Evolutionary conservation across 208 protist species (phyloP), one percentile per base, ranked within the genome.

Genomic region (Herpetomonas samuelpessoai): DNA sequence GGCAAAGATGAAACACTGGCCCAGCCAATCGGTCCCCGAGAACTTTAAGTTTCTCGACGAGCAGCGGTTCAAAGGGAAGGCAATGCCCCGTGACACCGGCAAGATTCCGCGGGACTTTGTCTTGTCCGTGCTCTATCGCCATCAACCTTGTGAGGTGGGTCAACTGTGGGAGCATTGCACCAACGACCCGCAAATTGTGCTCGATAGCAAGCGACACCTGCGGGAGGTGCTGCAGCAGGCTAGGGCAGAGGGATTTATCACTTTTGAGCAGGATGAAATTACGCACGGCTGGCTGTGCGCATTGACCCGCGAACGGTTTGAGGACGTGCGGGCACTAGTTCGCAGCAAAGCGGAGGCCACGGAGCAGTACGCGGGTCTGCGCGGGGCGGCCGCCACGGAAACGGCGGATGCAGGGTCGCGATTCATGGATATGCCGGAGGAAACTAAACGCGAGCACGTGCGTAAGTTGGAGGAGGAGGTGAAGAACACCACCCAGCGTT

Each of bases 161-260:
- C 55, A 74, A 2, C 76, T 96, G 19, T 96, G 91, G 91, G 73
- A 86, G 64, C 52, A 81, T 44, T 96, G 91, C 76, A 79, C 74
- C 28, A 60, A 62, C 16, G 91, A 94, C 60, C 79, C 91, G 14
- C 77, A 79, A 48, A 89, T 84, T 30, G 87, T 94, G n/a, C 80
- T 96, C 0, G 91, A 96, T 62, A 94, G 87, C 72, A 93, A 93
- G 66, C 65, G 80, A n/a, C 91, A 96, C 62, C 82, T 96, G 56
- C 87, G 91, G 41, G 77, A 88, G 30, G 91, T 96, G 29, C 74
- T 94, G 45, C 76, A 92, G 57, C 91, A 96, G 71, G 80, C 85
- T 27, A 68, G 91, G 21, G 75, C 62, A n/a, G 91, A 96, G 70
- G 88, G 87, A 26, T 96, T 91, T 28, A 64, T 96, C 19, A 89